Base-by-base conservation (phyloP, 2,329 filamentous ascomycete genomes). In the Talaromyces sp. region DNA sequence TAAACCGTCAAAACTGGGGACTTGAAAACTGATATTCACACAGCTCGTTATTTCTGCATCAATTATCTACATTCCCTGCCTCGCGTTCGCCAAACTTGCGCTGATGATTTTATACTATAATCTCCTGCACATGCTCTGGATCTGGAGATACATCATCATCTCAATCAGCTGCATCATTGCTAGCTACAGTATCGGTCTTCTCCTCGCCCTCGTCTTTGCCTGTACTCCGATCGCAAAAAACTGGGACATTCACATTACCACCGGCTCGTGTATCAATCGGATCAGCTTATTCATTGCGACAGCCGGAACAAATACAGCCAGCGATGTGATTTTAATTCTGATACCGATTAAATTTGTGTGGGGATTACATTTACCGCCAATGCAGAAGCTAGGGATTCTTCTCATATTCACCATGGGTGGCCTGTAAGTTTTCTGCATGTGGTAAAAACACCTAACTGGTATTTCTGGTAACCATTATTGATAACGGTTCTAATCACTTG, bases 261-360 rank as follows among this genome's bases (percentile, higher is more conserved):
- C 14, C 65, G 67, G 66, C 0, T 64, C 62, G 8, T 69, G 66
- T 31, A 60, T 69, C 11, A 53, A 63, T 46, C 60, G 60, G 29
- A 50, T 53, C 1, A 61, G 56, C 6, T 27, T 69, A 1, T 68
- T 67, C 51, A 59, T 67, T 3, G 65, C 67, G 10, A 67, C 63
- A 2, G 65, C 67, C 0, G 54, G 64, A 41, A 65, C 64, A 2
- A 69, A 69, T 54, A 68, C 65, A 11, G 24, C 61, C 2, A 68
- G 64, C n/a, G 68, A 70, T 46, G 38, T 70, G 0, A 46, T 62
- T 3, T 56, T 70, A 29, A 65, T 68, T 10, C 5, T 66, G 17
- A 65, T 69, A 11, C 67, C 67, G 0, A 58, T 67, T 10, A 61
- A 62, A 0, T 38, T 66, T 0, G 57, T 69, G 9, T 58, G 53